Base-by-base conservation (phyloP, 345 rosid genomes). In the Eutrema heterophyllum region DNA sequence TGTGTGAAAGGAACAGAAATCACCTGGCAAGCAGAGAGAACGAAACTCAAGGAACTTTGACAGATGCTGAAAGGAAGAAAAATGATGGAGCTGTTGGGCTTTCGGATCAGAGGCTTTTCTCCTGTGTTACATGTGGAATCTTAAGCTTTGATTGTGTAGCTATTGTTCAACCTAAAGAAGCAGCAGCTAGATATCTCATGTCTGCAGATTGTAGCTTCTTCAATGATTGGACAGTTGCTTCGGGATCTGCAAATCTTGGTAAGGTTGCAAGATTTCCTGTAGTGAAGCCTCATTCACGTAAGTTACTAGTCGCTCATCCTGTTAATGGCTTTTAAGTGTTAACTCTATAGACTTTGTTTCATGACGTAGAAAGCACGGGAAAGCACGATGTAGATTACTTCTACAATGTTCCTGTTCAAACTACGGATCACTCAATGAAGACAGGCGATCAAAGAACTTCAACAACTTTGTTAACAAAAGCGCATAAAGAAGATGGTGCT, bases 141-240 rank as follows among this genome's bases (percentile, higher is more conserved):
- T 78, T 88, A 83, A 76, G 92, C 80, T 92, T 88, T 78, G 87
- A 85, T 73, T 95, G 99, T 70, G 81, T 91, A 77, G 98, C 99
- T 62, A 67, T 95, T 43, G 64, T 92, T 79, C 92, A 86, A 81
- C 99, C 99, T 15, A 87, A 78, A 59, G 96, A 90, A 82, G 82
- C 85, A 69, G 88, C 97, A 14, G 88, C 96, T 41, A 82, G 89
- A 78, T 86, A 86, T 74, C 90, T 95, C 68, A 88, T 83, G 88
- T 88, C 99, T 40, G 96, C 96, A 39, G 98, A 92, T 79, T 90
- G 97, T 78, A 88, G 93, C 81, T 90, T 86, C 82, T 86, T 95
- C 51, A 87, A 89, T 68, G 96, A 90, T 74, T 86, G 98, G 97
- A 80, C 76, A 59, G 84, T 77, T 73, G 84, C 82, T 75, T 85